Evolutionary conservation across 805 yeast species (phyloP), one percentile per base, ranked within the genome.

Genomic region (Huiozyma naganishii): DNA sequence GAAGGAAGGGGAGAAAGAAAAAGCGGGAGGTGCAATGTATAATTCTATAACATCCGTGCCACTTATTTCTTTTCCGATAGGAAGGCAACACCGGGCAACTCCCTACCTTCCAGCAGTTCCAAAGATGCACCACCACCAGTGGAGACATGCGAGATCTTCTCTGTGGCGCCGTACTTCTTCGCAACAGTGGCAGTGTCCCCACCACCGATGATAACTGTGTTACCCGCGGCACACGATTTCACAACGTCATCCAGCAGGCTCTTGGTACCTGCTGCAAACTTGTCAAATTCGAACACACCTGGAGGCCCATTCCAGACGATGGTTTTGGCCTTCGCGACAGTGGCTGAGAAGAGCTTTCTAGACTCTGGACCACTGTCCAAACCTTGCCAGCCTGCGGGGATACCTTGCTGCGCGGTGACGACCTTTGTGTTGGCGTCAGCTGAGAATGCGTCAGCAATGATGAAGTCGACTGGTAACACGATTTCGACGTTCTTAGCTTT

Each of bases 301-400:
- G 98, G 97, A 54, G 99, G 99, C 68, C 98, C 99, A 76, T 92
- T 92, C 99, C 99, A 92, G 66, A 92, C 92, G 61, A 92, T 92
- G 62, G 99, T 92, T 80, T 90, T 89, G 58, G 98, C 94, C 71
- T 82, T 76, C 53, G 83, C 83, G 59, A 92, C 86, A 52, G 95
- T 81, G 53, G 73, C 80, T 54, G 81, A 77, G 66, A 85, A 92
- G 57, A 84, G 75, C 69, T 79, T 76, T 62, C 78, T 74, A 50
- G 95, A 77, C 74, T 85, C 82, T 72, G 89, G 89, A 72, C 99
- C 98, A 61, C 80, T 79, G 71, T 92, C 99, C 63, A 92, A 79
- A 65, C 99, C 99, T 81, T 83, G 82, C 85, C 95, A 83, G 59
- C 81, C 80, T 58, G 83, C 95, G 65, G 97, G 94, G 51, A 92